Evolutionary conservation across 345 rosid genomes (phyloP), one percentile per base, ranked within the genome.

Genomic region (Murraya koenigii): DNA sequence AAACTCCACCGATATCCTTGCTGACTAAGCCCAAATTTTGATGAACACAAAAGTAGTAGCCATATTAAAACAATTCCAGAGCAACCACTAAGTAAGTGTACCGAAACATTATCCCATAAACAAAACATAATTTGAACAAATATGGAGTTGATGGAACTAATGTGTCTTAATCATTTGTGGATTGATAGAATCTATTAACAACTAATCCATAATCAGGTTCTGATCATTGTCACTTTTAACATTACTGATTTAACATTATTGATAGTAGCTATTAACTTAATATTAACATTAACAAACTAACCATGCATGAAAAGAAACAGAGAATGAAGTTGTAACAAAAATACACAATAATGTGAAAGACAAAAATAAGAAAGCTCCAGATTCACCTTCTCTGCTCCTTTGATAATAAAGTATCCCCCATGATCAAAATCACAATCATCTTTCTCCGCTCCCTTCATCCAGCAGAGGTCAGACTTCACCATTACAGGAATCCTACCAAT

Each of bases 311-410:
- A 19, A 28, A 15, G 13, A 36, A 67, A 66, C 49, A 26, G 22
- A 66, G 55, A 44, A 22, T 35, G 13, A 33, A 36, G 23, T 8
- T 30, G 30, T 23, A 36, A 52, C 9, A 30, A 62, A 66, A 28
- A 77, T 26, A 59, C 30, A n/a, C 15, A 63, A 39, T 36, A 36
- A 35, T 35, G 54, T 28, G 38, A 47, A 70, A 35, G 39, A 38
- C 41, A 7, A 26, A 44, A 58, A 30, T 52, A 55, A 71, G 32
- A 44, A 76, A 75, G 65, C 28, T 52, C 44, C 32, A 70, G 69
- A 79, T 80, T 84, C 75, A 89, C 98, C 91, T 95, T 95, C 79
- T 95, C 98, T 64, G 98, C 97, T 10, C 99, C 99, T 81, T 95
- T 95, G 66, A 95, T 88, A 75, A 95, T 68, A 81, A 95, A 95